A percentile compares a stretch with the other conserved stretches of the same genome.
phyloP scores from a whole-genome alignment of 345 rosid genomes.

The Aquilaria malaccensis region DNA sequence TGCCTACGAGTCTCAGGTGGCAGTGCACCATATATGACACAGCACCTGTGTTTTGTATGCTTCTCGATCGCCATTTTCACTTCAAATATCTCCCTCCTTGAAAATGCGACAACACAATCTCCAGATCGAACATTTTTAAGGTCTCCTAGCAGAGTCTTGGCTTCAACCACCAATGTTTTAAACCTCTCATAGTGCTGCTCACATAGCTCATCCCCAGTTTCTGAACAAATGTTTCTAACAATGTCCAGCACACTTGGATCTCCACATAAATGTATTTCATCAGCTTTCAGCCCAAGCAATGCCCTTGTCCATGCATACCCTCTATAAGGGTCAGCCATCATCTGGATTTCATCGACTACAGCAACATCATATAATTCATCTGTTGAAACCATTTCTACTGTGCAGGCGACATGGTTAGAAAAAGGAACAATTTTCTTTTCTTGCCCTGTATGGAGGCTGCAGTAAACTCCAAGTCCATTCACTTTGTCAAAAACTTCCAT shows the following conservation, averaged over 20 bases:
- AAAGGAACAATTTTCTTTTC: slow-evolving; percentile 80
- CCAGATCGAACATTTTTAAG: slow-evolving; percentile 71
- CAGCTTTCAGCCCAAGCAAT: slow-evolving; percentile 84
- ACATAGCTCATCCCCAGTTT: slow-evolving; percentile 80
- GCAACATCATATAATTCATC: slow-evolving; percentile 82
- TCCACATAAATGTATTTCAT: slow-evolving; percentile 94
- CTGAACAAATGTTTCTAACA: slow-evolving; percentile 72
- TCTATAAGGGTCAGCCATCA: slow-evolving; percentile 72
- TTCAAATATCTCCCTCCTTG: slow-evolving; percentile 92
- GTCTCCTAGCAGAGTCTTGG: slow-evolving; percentile 76
- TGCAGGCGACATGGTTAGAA: slow-evolving; percentile 79
- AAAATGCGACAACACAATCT: slow-evolving; percentile 90
- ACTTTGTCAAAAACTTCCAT: slow-evolving; percentile 99
- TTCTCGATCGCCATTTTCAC: slow-evolving; percentile 88
- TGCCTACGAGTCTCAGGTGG: slow-evolving; percentile 95
- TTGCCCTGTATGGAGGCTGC: slow-evolving; percentile 89
- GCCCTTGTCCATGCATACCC: slow-evolving; percentile 96
- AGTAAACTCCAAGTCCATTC: slow-evolving; percentile 74
- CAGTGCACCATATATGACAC: slow-evolving; percentile 93
- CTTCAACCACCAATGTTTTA: slow-evolving; percentile 84
- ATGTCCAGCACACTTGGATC: slow-evolving; percentile 85
- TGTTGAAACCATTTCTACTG: slow-evolving; percentile 86
- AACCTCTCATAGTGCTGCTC: slow-evolving; percentile 85
- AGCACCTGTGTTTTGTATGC: slow-evolving; percentile 71
- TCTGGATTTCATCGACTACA: slow-evolving; percentile 88